Base-by-base conservation (phyloP, 306 rosid species). In the Mucuna pruriens region DNA sequence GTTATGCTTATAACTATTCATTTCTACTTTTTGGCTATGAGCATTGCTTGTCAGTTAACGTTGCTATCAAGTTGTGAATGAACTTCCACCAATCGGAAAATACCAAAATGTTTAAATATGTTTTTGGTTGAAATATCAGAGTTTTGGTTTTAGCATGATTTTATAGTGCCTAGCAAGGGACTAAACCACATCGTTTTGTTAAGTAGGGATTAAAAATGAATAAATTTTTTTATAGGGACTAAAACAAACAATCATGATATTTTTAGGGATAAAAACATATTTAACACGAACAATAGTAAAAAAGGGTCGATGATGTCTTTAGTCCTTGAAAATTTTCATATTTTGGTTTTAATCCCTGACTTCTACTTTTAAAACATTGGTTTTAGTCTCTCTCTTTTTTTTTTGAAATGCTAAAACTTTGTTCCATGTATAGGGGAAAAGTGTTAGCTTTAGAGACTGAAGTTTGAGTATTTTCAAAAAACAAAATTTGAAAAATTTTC, bases 31-130 rank as follows among this genome's bases (percentile, higher is more conserved):
- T n/a, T n/a, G 46, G 65, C 44, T 80, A 6, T 26, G 38, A 7
- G 31, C 80, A 9, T 71, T 69, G 61, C 20, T 15, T 62, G 20
- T 79, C 19, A 66, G n/a, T 38, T 66, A n/a, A 13, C 36, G 19
- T 33, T 7, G 38, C n/a, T 34, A 38, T 48, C 5, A 9, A 45
- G 48, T 34, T 61, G 4, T 8, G 61, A 54, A 4, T 19, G 19
- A 69, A 10, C 29, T 75, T 25, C 80, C 36, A 38, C 23, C 9
- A 17, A 67, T 17, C 42, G 46, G 22, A 55, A 23, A 72, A 38
- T 25, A 1, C n/a, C 4, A 17, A 63, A 16, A 57, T 3, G 62
- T 25, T 55, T 7, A 55, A 55, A 20, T 19, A 19, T 9, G 63
- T 20, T 4, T 54, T 20, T 20, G 5, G 12, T 54, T 54, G 0